A percentile compares a stretch with the other conserved stretches of the same genome.
These are phyloP conservation scores for Solanum megistacrolobum DNA, from an alignment of 257 asterid species.

Conservation along the genomic window DNA sequence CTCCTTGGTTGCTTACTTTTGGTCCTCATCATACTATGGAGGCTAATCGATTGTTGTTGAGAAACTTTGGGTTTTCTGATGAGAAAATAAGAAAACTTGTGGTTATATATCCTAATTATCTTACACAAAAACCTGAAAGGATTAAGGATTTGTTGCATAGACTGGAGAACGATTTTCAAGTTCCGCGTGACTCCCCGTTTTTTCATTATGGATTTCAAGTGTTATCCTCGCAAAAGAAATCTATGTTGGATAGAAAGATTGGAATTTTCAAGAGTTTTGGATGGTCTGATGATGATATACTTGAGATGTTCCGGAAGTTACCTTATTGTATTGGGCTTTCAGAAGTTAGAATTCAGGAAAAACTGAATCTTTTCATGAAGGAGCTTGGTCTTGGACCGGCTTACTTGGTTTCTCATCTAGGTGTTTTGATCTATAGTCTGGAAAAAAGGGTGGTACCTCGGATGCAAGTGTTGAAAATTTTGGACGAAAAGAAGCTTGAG, in stretches of 20 bases:
- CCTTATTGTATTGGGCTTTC: neutral
- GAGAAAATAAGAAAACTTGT: neutral
- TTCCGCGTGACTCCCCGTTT: neutral
- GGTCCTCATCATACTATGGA: neutral
- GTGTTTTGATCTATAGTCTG: neutral
- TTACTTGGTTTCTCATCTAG: neutral
- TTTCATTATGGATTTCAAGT: neutral
- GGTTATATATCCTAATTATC: neutral
- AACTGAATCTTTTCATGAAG: neutral
- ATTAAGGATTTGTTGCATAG: neutral
- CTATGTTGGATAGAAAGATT: neutral
- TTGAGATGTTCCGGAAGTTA: neutral
- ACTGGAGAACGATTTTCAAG: neutral
- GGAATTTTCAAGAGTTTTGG: neutral
- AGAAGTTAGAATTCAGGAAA: neutral
- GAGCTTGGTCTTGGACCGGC: neutral
- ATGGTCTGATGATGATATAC: neutral
- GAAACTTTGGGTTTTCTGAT: neutral
- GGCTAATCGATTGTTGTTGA: neutral
- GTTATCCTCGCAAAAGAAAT: neutral
- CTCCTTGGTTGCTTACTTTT: neutral
- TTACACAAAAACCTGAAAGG: neutral
- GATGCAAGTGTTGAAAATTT: neutral
- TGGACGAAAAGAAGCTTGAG: neutral
- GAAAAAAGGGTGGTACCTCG: constrained; percentile 13